Percentiles rank a stretch among this genome's conserved stretches.
Conservation (phyloP, 805 yeast species). For the Spathaspora gorwiae region DNA sequence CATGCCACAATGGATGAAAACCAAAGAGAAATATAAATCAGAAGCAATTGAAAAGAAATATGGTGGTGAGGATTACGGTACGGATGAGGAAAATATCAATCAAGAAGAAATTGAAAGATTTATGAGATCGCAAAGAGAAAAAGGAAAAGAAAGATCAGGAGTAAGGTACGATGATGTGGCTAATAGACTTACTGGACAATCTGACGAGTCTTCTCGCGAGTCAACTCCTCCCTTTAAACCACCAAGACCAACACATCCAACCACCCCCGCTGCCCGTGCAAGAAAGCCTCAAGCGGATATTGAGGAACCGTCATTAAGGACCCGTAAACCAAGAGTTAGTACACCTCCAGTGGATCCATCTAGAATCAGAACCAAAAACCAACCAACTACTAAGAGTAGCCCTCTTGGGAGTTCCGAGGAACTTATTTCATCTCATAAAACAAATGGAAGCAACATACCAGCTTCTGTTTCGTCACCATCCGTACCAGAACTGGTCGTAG, state of each 20-base stretch:
- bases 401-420: not conserved
- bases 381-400: not conserved
- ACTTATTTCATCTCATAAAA: not conserved
- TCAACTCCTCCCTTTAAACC: conserved; percentile 10
- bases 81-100: conserved; percentile 45
- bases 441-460: too few relatives aligned
- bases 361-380: not conserved
- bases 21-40: conserved; percentile 45
- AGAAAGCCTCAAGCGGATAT: not conserved
- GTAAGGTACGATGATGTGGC: conserved; percentile 18
- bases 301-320: not conserved
- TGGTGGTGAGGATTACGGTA: conserved; percentile 43
- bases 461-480: not conserved
- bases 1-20: conserved; percentile 74
- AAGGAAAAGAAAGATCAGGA: conserved; percentile 32
- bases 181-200: not conserved
- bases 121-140: conserved; percentile 32
- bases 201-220: not conserved
- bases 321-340: not conserved
- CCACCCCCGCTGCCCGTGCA: not conserved
- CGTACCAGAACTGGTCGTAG: conserved; percentile 8
- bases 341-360: not conserved
- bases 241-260: conserved; percentile 1
- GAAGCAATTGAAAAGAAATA: conserved; percentile 29
- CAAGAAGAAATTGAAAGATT: conserved; percentile 36